A percentile compares a stretch with the other conserved stretches of the same genome.
Evolutionary conservation across 345 rosid species (phyloP).

Genomic region (Eucalyptus tenuipes): DNA sequence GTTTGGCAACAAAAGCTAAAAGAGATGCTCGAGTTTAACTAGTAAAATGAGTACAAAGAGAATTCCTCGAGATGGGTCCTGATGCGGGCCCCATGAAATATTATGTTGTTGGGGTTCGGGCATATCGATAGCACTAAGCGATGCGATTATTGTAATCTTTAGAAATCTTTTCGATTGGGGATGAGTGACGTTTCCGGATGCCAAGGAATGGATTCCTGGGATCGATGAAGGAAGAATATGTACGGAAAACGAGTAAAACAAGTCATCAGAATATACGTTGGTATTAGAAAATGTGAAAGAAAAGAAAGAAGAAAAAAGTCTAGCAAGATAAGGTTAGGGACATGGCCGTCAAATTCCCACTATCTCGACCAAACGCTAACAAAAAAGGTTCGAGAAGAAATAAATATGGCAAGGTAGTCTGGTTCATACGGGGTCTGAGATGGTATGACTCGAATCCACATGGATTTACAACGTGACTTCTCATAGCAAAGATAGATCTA

Average conservation of each 20-base stretch:
- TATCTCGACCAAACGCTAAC: background rate
- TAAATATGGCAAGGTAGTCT: background rate
- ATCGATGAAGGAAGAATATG: background rate
- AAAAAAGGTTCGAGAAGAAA: background rate
- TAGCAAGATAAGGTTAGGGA: background rate
- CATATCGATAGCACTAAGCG: background rate
- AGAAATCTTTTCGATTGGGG: background rate
- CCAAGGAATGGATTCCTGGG: background rate
- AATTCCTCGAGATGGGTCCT: background rate
- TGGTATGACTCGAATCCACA: background rate
- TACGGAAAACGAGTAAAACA: background rate
- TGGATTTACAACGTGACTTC: background rate
- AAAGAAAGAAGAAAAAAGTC: background rate
- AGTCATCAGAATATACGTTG: background rate
- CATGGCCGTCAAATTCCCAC: background rate
- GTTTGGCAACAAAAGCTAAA: background rate
- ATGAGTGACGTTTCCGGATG: background rate
- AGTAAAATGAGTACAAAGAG: background rate
- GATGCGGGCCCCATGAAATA: background rate
- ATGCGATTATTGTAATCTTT: background rate
- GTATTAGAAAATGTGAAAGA: background rate
- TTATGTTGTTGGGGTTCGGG: background rate
- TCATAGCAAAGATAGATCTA: background rate
- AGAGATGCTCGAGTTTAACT: background rate
- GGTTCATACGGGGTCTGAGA: background rate